A percentile compares a stretch with the other conserved stretches of the same genome.
Conservation (phyloP, 139 green algal genomes). For the Raphidocelis subcapitata region DNA sequence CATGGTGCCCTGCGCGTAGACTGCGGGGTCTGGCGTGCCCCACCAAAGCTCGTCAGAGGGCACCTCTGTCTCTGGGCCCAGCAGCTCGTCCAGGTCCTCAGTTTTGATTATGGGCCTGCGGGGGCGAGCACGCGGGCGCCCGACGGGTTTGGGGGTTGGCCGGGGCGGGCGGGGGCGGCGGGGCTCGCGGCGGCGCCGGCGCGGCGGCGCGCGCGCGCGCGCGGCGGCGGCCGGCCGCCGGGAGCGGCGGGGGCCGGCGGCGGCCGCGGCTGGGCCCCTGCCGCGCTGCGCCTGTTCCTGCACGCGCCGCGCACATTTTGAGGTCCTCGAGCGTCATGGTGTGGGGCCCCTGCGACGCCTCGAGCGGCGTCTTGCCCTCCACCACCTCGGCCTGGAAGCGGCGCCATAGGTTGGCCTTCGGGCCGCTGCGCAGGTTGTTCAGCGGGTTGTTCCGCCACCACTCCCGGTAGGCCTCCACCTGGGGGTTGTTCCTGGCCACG, state of each 20-base stretch:
- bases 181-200: no score
- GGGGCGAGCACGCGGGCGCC: no score
- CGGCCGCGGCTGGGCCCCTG: no score
- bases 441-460: slow-evolving; percentile 28
- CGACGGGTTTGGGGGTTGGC: no score
- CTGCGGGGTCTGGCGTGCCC: slow-evolving; percentile 16
- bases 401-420: slow-evolving; percentile 20
- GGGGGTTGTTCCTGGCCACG: neutral
- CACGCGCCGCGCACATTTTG: no score
- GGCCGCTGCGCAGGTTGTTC: slow-evolving; percentile 17
- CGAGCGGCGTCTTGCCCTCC: neutral
- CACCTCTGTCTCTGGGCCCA: neutral
- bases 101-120: no score
- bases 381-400: slow-evolving; percentile 11
- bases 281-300: no score
- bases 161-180: no score
- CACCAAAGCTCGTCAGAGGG: slow-evolving; percentile 28
- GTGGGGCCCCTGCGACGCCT: slow-evolving; percentile 12
- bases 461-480: slow-evolving; percentile 7
- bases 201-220: no score
- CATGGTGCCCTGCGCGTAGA: slow-evolving; percentile 21
- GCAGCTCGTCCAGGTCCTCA: no score
- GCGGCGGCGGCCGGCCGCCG: no score
- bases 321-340: slow-evolving; percentile 15
- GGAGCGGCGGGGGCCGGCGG: no score